phyloP scores from a whole-genome alignment of 305 asterid genomes.

The Plantago rigida region DNA sequence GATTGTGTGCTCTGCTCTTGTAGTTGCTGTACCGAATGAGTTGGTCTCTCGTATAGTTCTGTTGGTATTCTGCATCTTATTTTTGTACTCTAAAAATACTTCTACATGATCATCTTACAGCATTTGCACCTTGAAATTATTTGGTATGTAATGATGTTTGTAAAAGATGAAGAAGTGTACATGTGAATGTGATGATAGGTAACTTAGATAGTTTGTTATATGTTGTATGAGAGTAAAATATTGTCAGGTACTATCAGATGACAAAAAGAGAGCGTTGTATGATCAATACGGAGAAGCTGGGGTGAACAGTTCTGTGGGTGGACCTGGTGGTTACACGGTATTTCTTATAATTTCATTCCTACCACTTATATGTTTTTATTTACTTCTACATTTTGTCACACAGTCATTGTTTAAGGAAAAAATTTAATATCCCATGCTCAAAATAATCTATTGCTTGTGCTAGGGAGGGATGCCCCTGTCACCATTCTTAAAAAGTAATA shows the following conservation, averaged over 20 bases:
- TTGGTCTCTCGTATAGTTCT: no score
- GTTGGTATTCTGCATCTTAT: no score
- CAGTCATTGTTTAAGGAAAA: slow-evolving; percentile 7
- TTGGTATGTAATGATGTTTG: no score
- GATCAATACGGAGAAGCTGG: slow-evolving; percentile 99
- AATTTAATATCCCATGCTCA: slow-evolving; percentile 1
- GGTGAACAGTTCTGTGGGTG: slow-evolving; percentile 74
- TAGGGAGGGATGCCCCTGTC: slow-evolving; percentile 12
- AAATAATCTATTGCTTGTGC: neutral
- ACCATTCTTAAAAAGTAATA: neutral
- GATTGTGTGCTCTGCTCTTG: no score
- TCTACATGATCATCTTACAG: no score
- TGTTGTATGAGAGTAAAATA: slow-evolving; percentile 25
- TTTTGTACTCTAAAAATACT: neutral
- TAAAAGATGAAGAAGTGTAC: neutral
- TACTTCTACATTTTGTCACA: neutral
- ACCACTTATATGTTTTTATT: slow-evolving; percentile 1
- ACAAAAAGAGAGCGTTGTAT: slow-evolving; percentile 84
- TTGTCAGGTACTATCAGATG: slow-evolving; percentile 99
- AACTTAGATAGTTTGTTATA: slow-evolving; percentile 1
- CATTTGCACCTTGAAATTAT: no score
- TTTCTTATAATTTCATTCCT: slow-evolving; percentile 15
- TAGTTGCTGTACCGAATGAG: no score
- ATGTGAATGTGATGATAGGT: slow-evolving; percentile 1
- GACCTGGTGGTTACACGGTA: slow-evolving; percentile 92